These are phyloP conservation scores for Posidonia australis DNA, from an alignment of 106 monocot species.

Conservation along the genomic window DNA sequence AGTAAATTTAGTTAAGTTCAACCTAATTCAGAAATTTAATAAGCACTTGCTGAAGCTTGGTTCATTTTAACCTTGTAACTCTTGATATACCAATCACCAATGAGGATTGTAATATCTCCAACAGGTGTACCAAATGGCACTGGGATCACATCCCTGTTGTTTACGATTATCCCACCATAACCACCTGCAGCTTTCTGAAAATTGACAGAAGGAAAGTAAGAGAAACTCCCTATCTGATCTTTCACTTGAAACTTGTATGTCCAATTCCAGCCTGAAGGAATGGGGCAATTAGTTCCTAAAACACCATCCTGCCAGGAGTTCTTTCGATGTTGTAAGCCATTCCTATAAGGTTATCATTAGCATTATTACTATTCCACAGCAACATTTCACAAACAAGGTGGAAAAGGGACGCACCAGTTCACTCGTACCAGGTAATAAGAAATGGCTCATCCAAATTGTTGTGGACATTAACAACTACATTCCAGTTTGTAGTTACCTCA, in stretches of 20 bases:
- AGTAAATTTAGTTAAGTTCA: slow-evolving; percentile 15
- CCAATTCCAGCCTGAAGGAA: slow-evolving; percentile 99
- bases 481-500: slow-evolving; percentile 94
- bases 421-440: slow-evolving; percentile 79
- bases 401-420: not conserved
- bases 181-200: slow-evolving; percentile 89
- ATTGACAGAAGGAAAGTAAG: slow-evolving; percentile 81
- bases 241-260: slow-evolving; percentile 94
- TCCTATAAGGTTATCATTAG: slow-evolving; percentile 29
- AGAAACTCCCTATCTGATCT: slow-evolving; percentile 96
- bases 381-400: not conserved
- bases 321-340: slow-evolving; percentile 83
- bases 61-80: slow-evolving; percentile 45
- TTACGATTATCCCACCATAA: slow-evolving; percentile 79
- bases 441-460: slow-evolving; percentile 91
- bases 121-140: slow-evolving; percentile 82
- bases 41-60: no score
- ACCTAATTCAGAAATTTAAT: not conserved
- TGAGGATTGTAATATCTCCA: slow-evolving; percentile 81
- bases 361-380: not conserved
- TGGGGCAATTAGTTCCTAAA: slow-evolving; percentile 87
- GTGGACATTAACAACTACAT: slow-evolving; percentile 71
- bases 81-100: slow-evolving; percentile 74
- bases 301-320: slow-evolving; percentile 99
- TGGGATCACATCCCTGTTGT: slow-evolving; percentile 92